A percentile compares a stretch with the other conserved stretches of the same genome.
These are phyloP conservation scores for Nemania sp. DNA, from an alignment of 2,329 filamentous ascomycete genomes.

Conservation along the genomic window DNA sequence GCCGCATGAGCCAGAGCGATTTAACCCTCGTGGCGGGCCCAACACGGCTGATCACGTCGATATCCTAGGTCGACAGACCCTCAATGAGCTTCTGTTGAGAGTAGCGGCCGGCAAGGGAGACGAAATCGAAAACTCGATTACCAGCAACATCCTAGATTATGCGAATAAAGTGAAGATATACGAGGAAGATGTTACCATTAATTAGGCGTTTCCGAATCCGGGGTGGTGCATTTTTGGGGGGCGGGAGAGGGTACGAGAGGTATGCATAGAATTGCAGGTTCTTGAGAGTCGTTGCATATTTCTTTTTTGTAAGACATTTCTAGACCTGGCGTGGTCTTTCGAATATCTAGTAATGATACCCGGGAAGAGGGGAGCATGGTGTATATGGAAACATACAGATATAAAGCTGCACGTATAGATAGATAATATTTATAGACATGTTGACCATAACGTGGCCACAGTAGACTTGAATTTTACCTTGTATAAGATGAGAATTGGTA, in stretches of 20 bases:
- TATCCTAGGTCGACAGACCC: constrained; percentile 82
- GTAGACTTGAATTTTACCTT: background rate
- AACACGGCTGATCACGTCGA: constrained; percentile 91
- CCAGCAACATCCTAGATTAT: constrained; percentile 83
- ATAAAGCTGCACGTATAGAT: background rate
- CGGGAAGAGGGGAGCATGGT: background rate
- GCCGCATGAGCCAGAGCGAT: constrained; percentile 92
- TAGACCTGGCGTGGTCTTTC: constrained; percentile 4
- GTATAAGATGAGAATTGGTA: no score
- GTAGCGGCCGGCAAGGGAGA: constrained; percentile 86
- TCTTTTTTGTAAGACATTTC: background rate
- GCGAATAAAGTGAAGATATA: constrained; percentile 82
- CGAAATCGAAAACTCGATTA: constrained; percentile 74
- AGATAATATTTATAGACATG: background rate
- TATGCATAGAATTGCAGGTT: constrained; percentile 16
- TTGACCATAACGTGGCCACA: background rate
- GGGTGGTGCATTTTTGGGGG: constrained; percentile 5
- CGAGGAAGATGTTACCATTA: constrained; percentile 56
- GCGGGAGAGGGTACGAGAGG: background rate
- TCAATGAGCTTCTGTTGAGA: constrained; percentile 88
- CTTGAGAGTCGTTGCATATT: constrained; percentile 19
- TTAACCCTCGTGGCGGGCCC: constrained; percentile 76
- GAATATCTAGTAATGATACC: constrained; percentile 6
- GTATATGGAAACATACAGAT: constrained; percentile 12
- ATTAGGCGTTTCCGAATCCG: background rate